Percentiles rank a stretch among this genome's conserved stretches.
Evolutionary conservation across 257 asterid genomes (phyloP).

Genomic region (Voacanga thouarsii): DNA sequence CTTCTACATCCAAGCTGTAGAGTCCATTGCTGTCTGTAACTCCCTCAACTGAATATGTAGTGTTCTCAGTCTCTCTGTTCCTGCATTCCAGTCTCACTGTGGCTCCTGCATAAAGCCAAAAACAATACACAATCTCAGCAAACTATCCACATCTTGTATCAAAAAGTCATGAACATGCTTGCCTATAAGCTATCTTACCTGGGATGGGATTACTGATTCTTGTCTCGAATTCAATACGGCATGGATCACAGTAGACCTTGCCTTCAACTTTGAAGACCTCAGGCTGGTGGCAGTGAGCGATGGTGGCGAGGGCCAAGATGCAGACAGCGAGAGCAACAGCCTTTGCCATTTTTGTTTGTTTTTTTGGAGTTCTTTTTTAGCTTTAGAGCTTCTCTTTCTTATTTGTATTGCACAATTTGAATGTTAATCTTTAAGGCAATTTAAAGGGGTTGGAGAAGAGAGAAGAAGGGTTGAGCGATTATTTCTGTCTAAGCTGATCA

Average conservation of each 20-base stretch:
- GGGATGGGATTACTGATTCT: slow-evolving; percentile 11
- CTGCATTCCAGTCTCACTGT: slow-evolving; percentile 36
- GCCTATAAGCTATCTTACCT: slow-evolving; percentile 12
- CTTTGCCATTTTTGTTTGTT: slow-evolving; percentile 22
- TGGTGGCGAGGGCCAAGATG: slow-evolving; percentile 24
- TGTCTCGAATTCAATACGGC: slow-evolving; percentile 33
- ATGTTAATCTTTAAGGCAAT: neutral
- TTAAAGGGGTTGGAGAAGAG: neutral
- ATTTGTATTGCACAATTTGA: neutral
- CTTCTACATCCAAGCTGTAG: slow-evolving; percentile 26
- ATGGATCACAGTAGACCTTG: slow-evolving; percentile 37
- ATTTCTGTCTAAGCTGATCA: neutral
- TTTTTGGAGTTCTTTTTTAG: neutral
- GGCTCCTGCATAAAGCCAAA: slow-evolving; percentile 22
- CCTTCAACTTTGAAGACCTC: slow-evolving; percentile 26
- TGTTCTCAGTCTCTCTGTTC: neutral
- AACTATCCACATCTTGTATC: neutral
- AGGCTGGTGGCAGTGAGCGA: slow-evolving; percentile 9
- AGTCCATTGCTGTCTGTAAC: slow-evolving; percentile 21
- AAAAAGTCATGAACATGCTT: neutral
- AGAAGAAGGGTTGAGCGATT: neutral
- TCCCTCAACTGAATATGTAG: slow-evolving; percentile 17
- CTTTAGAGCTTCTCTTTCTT: neutral
- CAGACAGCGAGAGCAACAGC: slow-evolving; percentile 19
- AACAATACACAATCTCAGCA: neutral